A percentile compares a stretch with the other conserved stretches of the same genome.
phyloP scores from a whole-genome alignment of 345 rosid species.

The Lumnitzera racemosa region DNA sequence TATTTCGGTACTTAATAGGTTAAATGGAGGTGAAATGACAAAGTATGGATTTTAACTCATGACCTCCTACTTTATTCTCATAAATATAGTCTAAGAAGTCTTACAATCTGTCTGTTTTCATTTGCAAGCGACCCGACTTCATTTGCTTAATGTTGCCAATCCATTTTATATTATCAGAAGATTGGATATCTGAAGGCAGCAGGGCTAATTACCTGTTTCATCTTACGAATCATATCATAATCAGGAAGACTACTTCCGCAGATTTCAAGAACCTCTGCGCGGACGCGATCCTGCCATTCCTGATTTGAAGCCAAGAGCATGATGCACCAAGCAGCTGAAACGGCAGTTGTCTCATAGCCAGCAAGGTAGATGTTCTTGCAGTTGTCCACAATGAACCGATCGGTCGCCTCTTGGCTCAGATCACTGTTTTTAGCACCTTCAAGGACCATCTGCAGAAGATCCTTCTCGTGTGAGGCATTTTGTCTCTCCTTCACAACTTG shows the following conservation, averaged over 20 bases:
- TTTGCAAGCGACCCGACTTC: not conserved
- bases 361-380: conserved; percentile 46
- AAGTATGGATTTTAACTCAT: too few relatives aligned
- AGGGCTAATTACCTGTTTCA: conserved; percentile 26
- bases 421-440: conserved; percentile 24
- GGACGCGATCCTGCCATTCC: conserved; percentile 41
- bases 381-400: conserved; percentile 34
- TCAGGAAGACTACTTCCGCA: conserved; percentile 20
- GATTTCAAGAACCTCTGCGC: conserved; percentile 25
- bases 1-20: too few relatives aligned
- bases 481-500: conserved; percentile 24
- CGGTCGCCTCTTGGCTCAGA: conserved; percentile 11
- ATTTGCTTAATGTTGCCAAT: not conserved
- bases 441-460: conserved; percentile 27
- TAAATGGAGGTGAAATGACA: too few relatives aligned
- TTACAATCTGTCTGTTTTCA: too few relatives aligned
- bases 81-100: too few relatives aligned
- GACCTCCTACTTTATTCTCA: too few relatives aligned
- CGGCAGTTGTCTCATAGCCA: conserved; percentile 36
- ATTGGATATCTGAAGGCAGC: not conserved
- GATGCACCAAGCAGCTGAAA: conserved; percentile 34
- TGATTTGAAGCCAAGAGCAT: conserved; percentile 40
- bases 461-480: conserved; percentile 14
- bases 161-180: not conserved
- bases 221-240: conserved; percentile 18